Percentiles rank a stretch among this genome's conserved stretches.
Evolutionary conservation across 139 green algal genomes (phyloP).

Genomic region (Zygnema cylindricum): DNA sequence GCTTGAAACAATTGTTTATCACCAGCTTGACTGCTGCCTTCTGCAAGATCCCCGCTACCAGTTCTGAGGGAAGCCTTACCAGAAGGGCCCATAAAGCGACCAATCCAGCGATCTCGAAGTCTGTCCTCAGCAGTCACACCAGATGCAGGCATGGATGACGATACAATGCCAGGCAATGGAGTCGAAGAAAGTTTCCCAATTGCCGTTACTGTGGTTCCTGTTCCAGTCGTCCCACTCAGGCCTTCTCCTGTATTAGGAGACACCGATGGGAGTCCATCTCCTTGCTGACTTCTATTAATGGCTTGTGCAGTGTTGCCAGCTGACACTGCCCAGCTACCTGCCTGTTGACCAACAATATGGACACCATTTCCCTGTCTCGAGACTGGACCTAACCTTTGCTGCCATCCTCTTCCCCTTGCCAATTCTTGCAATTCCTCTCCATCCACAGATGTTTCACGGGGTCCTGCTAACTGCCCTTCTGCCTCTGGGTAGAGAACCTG

Average conservation of each 20-base stretch:
- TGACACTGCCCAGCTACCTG: not conserved
- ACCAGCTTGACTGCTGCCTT: not conserved
- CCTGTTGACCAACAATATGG: not conserved
- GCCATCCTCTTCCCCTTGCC: not conserved
- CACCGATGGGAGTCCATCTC: not conserved
- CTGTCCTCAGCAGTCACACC: not conserved
- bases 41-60: not conserved
- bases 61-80: not conserved
- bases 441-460: not conserved
- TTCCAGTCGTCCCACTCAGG: not conserved
- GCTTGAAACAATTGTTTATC: not conserved
- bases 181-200: not conserved
- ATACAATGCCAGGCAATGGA: not conserved
- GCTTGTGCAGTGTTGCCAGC: not conserved
- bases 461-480: not conserved
- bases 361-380: not conserved
- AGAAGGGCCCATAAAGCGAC: conserved; percentile 12
- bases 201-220: not conserved
- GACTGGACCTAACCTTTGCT: not conserved
- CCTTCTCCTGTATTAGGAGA: not conserved
- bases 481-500: not conserved
- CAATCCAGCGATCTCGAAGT: conserved; percentile 22
- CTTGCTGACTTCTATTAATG: not conserved
- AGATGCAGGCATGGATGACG: not conserved
- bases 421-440: not conserved